phyloP scores from a whole-genome alignment of 305 asterid genomes.

The Plantago coronopus region DNA sequence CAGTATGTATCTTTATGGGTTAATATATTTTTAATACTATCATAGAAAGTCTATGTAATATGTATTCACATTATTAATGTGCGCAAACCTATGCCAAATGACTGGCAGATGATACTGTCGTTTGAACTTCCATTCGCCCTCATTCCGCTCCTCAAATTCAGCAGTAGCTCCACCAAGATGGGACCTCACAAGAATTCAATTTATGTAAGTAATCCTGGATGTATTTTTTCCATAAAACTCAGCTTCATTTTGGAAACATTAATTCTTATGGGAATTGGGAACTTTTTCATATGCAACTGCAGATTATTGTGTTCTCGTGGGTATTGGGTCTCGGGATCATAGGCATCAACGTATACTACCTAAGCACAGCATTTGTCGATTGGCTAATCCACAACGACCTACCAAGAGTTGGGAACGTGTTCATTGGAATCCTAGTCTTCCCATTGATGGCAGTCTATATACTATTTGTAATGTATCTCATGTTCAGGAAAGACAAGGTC shows the following conservation, averaged over 20 bases:
- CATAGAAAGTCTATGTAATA: too few species aligned
- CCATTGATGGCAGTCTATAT: constrained; percentile 67
- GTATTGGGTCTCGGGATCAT: constrained; percentile 71
- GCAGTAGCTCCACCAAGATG: constrained; percentile 45
- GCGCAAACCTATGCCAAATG: not conserved
- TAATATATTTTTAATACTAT: too few species aligned
- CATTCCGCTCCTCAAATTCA: constrained; percentile 51
- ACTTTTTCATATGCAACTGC: not conserved
- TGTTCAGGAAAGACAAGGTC: constrained; percentile 63
- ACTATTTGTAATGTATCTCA: constrained; percentile 52
- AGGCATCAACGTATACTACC: constrained; percentile 78
- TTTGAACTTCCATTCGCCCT: constrained; percentile 77
- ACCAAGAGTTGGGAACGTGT: constrained; percentile 63
- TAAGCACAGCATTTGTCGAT: constrained; percentile 60
- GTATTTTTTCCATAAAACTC: not conserved
- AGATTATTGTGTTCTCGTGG: constrained; percentile 89
- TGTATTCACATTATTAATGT: not conserved
- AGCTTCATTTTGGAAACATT: too few species aligned
- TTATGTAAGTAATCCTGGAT: constrained; percentile 28
- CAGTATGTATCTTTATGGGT: constrained; percentile 37
- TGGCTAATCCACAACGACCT: constrained; percentile 63
- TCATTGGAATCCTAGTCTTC: constrained; percentile 62
- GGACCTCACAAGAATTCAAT: constrained; percentile 56
- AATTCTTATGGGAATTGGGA: too few species aligned
- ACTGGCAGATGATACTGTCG: constrained; percentile 77